phyloP scores from a whole-genome alignment of 1,139 yeast genomes.

The Yamadazyma spencermartinsiae region DNA sequence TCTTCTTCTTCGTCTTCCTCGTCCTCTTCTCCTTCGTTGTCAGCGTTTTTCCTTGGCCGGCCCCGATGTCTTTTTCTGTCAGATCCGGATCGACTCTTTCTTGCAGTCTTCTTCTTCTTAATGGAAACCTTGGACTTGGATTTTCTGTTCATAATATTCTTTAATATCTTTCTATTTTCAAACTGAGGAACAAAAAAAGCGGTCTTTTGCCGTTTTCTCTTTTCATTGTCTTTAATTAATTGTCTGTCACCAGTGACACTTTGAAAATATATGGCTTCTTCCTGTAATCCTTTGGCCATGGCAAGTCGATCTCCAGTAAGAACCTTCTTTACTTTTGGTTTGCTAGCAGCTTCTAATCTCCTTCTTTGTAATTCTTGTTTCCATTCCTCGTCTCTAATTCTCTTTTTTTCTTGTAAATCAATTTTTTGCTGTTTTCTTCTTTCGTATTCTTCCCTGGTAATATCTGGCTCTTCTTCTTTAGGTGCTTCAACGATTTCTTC shows the following conservation, averaged over 20 bases:
- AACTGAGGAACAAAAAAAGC: conserved; percentile 28
- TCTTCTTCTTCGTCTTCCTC: conserved; percentile 6
- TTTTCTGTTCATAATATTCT: conserved; percentile 13
- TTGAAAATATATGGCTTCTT: conserved; percentile 39
- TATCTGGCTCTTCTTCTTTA: background rate
- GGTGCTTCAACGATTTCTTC: background rate
- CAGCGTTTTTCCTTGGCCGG: conserved; percentile 7
- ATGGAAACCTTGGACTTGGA: conserved; percentile 3
- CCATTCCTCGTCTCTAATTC: conserved; percentile 7
- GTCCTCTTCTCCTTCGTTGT: conserved; percentile 3
- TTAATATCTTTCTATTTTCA: conserved; percentile 16
- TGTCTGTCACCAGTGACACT: conserved; percentile 39
- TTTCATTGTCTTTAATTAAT: conserved; percentile 31
- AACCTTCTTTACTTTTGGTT: conserved; percentile 8
- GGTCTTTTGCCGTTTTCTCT: conserved; percentile 32
- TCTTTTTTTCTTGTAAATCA: conserved; percentile 1
- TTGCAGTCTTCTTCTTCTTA: conserved; percentile 1
- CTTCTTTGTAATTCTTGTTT: conserved; percentile 8
- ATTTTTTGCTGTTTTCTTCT: conserved; percentile 5
- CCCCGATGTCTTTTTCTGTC: conserved; percentile 8
- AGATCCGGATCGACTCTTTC: conserved; percentile 2
- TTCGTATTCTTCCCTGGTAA: conserved; percentile 9
- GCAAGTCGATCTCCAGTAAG: background rate
- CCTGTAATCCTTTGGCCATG: conserved; percentile 17
- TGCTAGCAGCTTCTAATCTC: conserved; percentile 13